Evolutionary conservation across 2,329 filamentous ascomycete species (phyloP), one percentile per base, ranked within the genome.

Genomic region (Alternaria tenuissima): DNA sequence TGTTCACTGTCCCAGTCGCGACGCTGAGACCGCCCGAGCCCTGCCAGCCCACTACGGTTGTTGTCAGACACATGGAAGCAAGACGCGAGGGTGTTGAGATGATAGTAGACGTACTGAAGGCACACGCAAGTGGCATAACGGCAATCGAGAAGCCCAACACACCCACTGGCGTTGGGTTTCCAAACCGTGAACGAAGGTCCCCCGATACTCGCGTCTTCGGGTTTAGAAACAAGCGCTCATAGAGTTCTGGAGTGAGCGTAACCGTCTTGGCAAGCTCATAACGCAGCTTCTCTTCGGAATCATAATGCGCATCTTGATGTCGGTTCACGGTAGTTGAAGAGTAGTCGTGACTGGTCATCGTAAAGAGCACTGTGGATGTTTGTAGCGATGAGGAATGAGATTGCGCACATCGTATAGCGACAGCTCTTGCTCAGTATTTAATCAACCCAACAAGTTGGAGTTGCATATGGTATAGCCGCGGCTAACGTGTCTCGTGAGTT

Each of bases 171-270:
- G 64, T 65, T 3, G 64, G 57, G 22, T 67, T 65, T 9, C 59
- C 64, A 20, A 63, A 63, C 11, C 55, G 56, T 16, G 41, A 38
- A 20, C 64, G 62, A 26, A 67, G 39, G 22, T 55, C 49, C 12
- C 57, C 64, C 8, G 57, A 20, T 22, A 59, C 52, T 6, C 39
- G 28, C 5, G 57, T 64, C 57, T 66, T 64, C 16, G 59, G 59
- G 4, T 57, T 55, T 36, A 66, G 58, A 57, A 64, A 66, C 0
- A 66, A 57, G 30, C 34, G 52, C 55, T 66, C 64, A 28, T 66
- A 66, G 22, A 66, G 62, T 49, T 66, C 64, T 55, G 62, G 64
- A 7, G 57, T 62, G n/a, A 66, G 52, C 7, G 59, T 64, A 7
- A 66, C 59, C 4, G 51, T 59, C 28, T 61, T 64, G 20, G 64